These are phyloP conservation scores for Larix sibirica DNA, from an alignment of 83 land plant species.

Conservation along the genomic window DNA sequence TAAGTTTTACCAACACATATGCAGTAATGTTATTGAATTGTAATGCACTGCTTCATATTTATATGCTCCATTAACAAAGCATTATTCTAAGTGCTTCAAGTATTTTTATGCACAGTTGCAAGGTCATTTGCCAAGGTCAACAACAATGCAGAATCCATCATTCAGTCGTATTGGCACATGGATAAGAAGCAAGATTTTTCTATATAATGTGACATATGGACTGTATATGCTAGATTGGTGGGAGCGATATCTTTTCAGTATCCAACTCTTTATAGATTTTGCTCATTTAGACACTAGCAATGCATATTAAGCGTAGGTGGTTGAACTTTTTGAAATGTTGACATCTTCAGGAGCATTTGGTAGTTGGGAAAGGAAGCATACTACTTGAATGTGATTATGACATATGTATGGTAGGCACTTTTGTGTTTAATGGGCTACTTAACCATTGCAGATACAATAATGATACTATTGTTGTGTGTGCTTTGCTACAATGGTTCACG, in stretches of 20 bases:
- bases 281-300: not conserved
- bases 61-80: not conserved
- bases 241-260: conserved; percentile 89
- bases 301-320: not conserved
- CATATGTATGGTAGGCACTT: not conserved
- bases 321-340: not conserved
- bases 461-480: conserved; percentile 57
- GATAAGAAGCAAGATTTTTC: conserved; percentile 70
- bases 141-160: not conserved
- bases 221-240: conserved; percentile 95
- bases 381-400: not conserved
- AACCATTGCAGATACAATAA: conserved; percentile 37
- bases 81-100: not conserved
- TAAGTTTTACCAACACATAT: not conserved
- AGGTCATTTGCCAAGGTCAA: not conserved
- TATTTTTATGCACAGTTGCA: conserved; percentile 2
- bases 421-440: conserved; percentile 5
- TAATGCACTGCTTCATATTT: not conserved
- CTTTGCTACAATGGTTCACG: conserved; percentile 54
- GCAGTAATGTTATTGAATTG: not conserved
- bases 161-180: conserved; percentile 20
- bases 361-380: not conserved
- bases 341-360: not conserved
- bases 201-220: conserved; percentile 90
- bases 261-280: conserved; percentile 33